Evolutionary conservation across 371 early-diverging fungal genomes (phyloP), one percentile per base, ranked within the genome.

Genomic region (Fennellomyces sp.): DNA sequence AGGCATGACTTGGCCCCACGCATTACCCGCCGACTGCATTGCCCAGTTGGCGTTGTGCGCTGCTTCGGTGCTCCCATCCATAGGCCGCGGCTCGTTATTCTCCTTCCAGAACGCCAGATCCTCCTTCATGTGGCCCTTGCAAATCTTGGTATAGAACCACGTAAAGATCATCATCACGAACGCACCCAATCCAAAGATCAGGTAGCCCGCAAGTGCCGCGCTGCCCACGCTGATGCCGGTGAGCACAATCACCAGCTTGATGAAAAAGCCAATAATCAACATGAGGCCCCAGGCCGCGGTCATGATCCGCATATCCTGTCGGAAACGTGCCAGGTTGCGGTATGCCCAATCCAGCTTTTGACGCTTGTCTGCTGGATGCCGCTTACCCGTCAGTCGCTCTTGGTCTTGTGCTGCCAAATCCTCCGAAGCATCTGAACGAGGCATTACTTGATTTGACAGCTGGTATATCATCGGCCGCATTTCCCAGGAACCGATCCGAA

Each of bases 261-360:
- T 65, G 42, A 78, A 38, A 58, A 72, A 78, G 19, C 73, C 66
- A 15, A 60, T 23, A 8, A 81, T 63, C 0, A 78, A 58, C 30
- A 71, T 62, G 0, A 68, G 2, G 0, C 78, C 81, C 81, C 81
- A 81, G 2, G 70, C 65, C 12, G 62, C 64, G 8, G 78, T 81
- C 74, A 77, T 73, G 39, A 78, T 55, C 5, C 81, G 65, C 76
- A 77, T 74, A 56, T 77, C 78, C 25, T 58, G 64, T 30, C 81
- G 58, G 28, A 78, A 81, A 21, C 64, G 70, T 2, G 75, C 71
- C 69, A 76, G 60, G 33, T 76, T 53, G 1, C 19, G 26, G 39
- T 80, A 80, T 0, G 72, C 50, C 58, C 62, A 67, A 42, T 66
- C 63, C 21, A 72, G 57, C 45, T 70, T 70, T 45, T 64, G 60